phyloP scores from a whole-genome alignment of 2,329 filamentous ascomycete species.

The Colletotrichum abscissum region DNA sequence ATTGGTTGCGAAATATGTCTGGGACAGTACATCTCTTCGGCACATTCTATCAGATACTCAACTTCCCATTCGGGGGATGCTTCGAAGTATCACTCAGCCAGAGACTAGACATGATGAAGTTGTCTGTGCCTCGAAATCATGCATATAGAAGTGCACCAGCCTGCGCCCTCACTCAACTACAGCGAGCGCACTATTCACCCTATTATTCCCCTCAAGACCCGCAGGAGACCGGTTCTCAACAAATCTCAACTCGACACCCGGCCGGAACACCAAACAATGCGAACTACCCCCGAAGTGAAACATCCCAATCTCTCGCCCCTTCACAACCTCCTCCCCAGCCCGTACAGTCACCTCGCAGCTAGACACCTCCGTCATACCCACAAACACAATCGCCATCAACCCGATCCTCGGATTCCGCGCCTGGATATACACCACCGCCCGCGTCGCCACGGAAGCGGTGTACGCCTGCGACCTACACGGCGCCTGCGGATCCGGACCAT shows the following conservation, averaged over 20 bases:
- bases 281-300: constrained; percentile 84
- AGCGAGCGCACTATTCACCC: constrained; percentile 17
- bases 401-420: constrained; percentile 76
- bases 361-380: constrained; percentile 83
- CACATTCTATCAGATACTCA: too few species aligned
- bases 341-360: constrained; percentile 78
- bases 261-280: constrained; percentile 75
- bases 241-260: constrained; percentile 59
- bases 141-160: too few species aligned
- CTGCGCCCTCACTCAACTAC: background rate
- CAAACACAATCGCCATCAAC: constrained; percentile 75
- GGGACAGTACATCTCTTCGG: too few species aligned
- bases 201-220: background rate
- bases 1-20: too few species aligned
- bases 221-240: background rate
- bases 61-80: fast-evolving
- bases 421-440: constrained; percentile 77
- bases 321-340: constrained; percentile 72
- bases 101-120: fast-evolving
- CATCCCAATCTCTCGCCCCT: constrained; percentile 81
- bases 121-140: fast-evolving
- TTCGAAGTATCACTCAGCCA: too few species aligned
- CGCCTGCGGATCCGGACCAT: constrained; percentile 35
- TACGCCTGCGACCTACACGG: constrained; percentile 68
- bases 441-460: constrained; percentile 73